These are phyloP conservation scores for Centrapalus pauciflorus DNA, from an alignment of 129 eudicot species.

Conservation along the genomic window DNA sequence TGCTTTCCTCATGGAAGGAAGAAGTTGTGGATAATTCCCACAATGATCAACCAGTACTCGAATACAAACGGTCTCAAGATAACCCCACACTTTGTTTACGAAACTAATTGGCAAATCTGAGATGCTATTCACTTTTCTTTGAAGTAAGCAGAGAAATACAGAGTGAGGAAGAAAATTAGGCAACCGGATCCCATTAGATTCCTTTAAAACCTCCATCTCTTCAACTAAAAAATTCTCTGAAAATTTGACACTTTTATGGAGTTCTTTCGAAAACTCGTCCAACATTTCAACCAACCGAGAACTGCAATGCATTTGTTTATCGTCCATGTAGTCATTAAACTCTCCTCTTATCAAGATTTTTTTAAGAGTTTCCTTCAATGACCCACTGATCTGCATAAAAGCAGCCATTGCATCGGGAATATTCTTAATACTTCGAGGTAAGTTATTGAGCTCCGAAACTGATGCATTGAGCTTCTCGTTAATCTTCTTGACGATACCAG, in stretches of 20 bases:
- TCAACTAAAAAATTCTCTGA: constrained; percentile 4
- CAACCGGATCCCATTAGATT: constrained; percentile 8
- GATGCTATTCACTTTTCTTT: not conserved
- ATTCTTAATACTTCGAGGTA: not conserved
- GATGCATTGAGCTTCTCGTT: not conserved
- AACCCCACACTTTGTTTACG: constrained; percentile 12
- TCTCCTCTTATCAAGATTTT: not conserved
- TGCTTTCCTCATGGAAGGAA: constrained; percentile 8
- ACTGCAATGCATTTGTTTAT: not conserved
- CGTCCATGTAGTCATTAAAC: not conserved
- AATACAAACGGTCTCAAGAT: constrained; percentile 1
- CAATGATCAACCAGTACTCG: constrained; percentile 1
- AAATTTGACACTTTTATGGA: not conserved
- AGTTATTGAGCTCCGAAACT: not conserved
- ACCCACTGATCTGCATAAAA: not conserved
- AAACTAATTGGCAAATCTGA: not conserved
- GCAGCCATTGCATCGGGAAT: not conserved
- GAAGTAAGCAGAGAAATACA: constrained; percentile 6
- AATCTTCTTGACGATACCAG: constrained; percentile 5
- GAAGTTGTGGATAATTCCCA: constrained; percentile 7
- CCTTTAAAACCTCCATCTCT: constrained; percentile 18
- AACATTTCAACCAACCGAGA: not conserved
- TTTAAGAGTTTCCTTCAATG: not conserved
- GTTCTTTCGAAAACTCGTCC: not conserved
- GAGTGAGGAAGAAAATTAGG: constrained; percentile 20